These are phyloP conservation scores for Beauveria scarabaeidicola DNA, from an alignment of 2,329 filamentous ascomycete species.

Conservation along the genomic window DNA sequence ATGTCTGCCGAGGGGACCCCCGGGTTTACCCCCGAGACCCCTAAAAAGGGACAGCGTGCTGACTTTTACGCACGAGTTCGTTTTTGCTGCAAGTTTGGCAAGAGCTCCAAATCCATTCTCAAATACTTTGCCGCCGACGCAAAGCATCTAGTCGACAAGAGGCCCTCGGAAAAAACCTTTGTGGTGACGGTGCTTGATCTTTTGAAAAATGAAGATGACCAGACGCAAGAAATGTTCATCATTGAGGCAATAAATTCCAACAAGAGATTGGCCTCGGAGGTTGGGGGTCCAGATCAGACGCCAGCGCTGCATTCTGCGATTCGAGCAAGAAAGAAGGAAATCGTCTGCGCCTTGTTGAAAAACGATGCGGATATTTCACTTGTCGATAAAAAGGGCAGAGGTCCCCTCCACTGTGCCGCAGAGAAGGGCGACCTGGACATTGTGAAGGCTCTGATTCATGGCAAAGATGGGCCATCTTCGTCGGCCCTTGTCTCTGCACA, in stretches of 20 bases:
- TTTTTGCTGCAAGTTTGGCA: too few relatives aligned
- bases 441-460: neutral
- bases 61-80: too few relatives aligned
- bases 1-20: too few relatives aligned
- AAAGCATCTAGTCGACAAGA: neutral
- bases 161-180: neutral
- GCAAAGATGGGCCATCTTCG: neutral
- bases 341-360: neutral
- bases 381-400: neutral
- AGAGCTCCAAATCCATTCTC: neutral
- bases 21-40: too few relatives aligned
- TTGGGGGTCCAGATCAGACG: neutral
- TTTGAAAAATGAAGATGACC: neutral
- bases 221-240: neutral
- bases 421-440: neutral
- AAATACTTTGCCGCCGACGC: neutral
- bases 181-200: neutral
- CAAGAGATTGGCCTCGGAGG: neutral
- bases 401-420: neutral
- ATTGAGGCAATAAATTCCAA: neutral
- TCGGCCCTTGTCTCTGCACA: neutral
- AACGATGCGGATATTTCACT: neutral
- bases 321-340: neutral
- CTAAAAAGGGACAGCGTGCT: too few relatives aligned
- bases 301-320: neutral